Base-by-base conservation (phyloP, 176 grass and related monocot species). In the Poa annua region DNA sequence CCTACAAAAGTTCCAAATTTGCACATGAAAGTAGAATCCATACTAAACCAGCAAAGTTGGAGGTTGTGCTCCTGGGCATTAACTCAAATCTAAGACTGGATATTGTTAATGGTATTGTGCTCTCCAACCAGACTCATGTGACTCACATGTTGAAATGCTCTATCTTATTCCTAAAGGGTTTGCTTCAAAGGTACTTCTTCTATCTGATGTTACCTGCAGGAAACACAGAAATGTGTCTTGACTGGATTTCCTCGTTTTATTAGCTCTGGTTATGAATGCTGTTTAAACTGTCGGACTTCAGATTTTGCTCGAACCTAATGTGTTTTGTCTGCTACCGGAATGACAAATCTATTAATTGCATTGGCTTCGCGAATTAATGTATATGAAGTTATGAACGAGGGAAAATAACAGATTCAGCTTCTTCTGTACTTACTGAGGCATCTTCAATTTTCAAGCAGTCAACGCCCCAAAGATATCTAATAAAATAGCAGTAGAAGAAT, bases 181-280 rank as follows among this genome's bases (percentile, higher is more conserved):
- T 73, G 66, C 29, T 74, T 73, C 32, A 56, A 19, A 5, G 7
- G 35, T 34, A 20, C 25, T 69, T 69, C 1, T 48, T 60, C 25
- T 45, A 11, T 75, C 17, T 32, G 19, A 44, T 60, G 63, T 14
- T 39, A 68, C 2, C 67, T 62, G 63, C 41, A 82, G n/a, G 62
- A 65, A 79, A 70, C 50, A 60, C 32, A 45, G 11, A 64, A 82
- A 63, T 63, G 59, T 63, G 59, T 63, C 24, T 63, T 63, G 25
- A 32, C 22, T 63, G 25, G 59, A 26, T 29, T 63, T 57, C 55
- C n/a, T 57, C 55, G n/a, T 57, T 21, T 57, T 22, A n/a, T 7
- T 10, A 63, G 22, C 10, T 63, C 26, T 15, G 12, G 59, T 13
- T 63, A 26, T 57, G 8, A 32, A 62, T 29, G 24, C 59, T 1